A percentile compares a stretch with the other conserved stretches of the same genome.
phyloP scores from a whole-genome alignment of 1,139 yeast genomes.

The Nakaseomyces uthaithaninus region DNA sequence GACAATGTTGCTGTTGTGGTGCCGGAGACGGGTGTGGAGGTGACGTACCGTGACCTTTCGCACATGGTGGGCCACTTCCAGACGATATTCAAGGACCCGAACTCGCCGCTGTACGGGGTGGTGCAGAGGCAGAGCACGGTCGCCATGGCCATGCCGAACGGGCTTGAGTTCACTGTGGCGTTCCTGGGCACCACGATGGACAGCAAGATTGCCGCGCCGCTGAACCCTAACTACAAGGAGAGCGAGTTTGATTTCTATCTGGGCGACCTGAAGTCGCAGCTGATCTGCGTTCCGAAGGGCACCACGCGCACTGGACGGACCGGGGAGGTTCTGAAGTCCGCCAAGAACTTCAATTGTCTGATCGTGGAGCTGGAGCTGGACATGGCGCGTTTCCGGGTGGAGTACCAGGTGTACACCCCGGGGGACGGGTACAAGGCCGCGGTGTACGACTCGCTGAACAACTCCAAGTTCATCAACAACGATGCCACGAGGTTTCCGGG shows the following conservation, averaged over 20 bases:
- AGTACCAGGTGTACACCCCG: slow-evolving; percentile 36
- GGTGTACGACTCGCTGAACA: slow-evolving; percentile 29
- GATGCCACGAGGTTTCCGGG: slow-evolving; percentile 34
- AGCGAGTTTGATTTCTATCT: slow-evolving; percentile 55
- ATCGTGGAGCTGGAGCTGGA: slow-evolving; percentile 47
- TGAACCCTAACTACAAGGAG: slow-evolving; percentile 53
- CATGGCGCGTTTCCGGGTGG: slow-evolving; percentile 34
- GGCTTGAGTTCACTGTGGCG: slow-evolving; percentile 46
- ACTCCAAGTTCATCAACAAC: slow-evolving; percentile 30
- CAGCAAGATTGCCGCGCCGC: slow-evolving; percentile 54
- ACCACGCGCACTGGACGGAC: slow-evolving; percentile 25
- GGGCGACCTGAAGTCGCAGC: slow-evolving; percentile 47
- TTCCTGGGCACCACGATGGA: slow-evolving; percentile 49
- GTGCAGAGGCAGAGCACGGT: slow-evolving; percentile 39
- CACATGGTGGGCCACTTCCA: slow-evolving; percentile 39
- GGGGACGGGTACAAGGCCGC: slow-evolving; percentile 22
- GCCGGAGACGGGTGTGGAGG: slow-evolving; percentile 33
- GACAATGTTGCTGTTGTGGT: slow-evolving; percentile 35
- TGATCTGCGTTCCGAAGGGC: slow-evolving; percentile 50
- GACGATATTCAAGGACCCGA: slow-evolving; percentile 33
- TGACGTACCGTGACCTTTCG: slow-evolving; percentile 36
- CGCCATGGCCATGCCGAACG: slow-evolving; percentile 53
- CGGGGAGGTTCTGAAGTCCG: slow-evolving; percentile 43
- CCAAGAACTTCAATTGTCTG: slow-evolving; percentile 39
- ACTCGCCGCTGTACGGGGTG: slow-evolving; percentile 34